These are phyloP conservation scores for Pleurotus pulmonarius DNA, from an alignment of 768 basidiomycete genomes.

Conservation along the genomic window DNA sequence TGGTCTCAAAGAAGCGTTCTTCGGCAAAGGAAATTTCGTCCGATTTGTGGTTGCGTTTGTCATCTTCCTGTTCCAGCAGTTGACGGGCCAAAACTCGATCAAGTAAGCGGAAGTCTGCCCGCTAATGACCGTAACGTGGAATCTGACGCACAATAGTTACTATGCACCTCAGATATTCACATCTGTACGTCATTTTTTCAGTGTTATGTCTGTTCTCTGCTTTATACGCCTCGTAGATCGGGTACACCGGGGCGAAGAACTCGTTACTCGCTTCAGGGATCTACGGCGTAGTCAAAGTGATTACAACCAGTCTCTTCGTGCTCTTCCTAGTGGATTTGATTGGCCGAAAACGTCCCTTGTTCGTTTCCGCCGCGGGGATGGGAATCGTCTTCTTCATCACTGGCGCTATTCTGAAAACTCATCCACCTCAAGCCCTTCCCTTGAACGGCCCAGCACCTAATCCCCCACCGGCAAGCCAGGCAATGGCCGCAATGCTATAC, in stretches of 20 bases:
- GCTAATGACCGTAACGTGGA: neutral
- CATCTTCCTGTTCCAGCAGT: conserved; percentile 80
- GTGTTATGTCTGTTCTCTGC: no score
- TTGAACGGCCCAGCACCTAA: conserved; percentile 21
- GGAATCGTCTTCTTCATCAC: conserved; percentile 77
- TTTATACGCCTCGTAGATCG: conserved; percentile 41
- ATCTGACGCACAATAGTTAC: conserved; percentile 34
- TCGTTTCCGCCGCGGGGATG: conserved; percentile 78
- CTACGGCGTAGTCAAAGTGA: conserved; percentile 64
- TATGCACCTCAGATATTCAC: conserved; percentile 73
- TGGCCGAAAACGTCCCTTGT: conserved; percentile 64
- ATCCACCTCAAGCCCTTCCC: conserved; percentile 46
- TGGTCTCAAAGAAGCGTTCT: conserved; percentile 65
- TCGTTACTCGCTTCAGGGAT: conserved; percentile 71
- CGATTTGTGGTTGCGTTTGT: conserved; percentile 83
- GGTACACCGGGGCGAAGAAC: conserved; percentile 53
- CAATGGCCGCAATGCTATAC: conserved; percentile 85
- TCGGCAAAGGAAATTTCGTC: conserved; percentile 76
- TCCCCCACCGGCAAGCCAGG: conserved; percentile 59
- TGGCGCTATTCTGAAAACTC: conserved; percentile 78
- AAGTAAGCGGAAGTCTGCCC: conserved; percentile 25
- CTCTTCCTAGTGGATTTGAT: conserved; percentile 63
- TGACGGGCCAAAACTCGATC: conserved; percentile 81
- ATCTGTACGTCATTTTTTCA: conserved; percentile 35
- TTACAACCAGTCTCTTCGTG: conserved; percentile 63